phyloP scores from a whole-genome alignment of 2,329 filamentous ascomycete genomes.

The Pseudogymnoascus sp. region DNA sequence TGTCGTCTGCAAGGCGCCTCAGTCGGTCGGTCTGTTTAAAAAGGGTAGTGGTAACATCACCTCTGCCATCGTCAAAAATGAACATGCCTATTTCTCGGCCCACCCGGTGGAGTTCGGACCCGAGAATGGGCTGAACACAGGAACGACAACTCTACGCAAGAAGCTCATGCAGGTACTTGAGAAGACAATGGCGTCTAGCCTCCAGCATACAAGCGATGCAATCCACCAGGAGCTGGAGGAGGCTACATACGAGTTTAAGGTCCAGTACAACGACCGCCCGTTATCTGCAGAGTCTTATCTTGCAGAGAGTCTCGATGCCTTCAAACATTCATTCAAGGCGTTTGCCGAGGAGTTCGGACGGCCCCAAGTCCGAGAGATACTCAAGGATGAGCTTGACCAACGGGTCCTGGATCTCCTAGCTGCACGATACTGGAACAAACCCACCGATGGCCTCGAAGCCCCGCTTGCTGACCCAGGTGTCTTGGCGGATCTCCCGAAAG shows the following conservation, averaged over 20 bases:
- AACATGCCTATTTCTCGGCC: constrained; percentile 75
- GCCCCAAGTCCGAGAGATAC: constrained; percentile 76
- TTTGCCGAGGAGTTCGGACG: constrained; percentile 87
- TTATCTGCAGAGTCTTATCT: constrained; percentile 94
- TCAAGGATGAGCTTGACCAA: constrained; percentile 91
- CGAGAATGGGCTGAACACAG: constrained; percentile 65
- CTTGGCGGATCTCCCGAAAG: constrained; percentile 72
- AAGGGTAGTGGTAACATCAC: constrained; percentile 74
- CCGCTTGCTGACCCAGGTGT: constrained; percentile 61
- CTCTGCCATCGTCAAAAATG: constrained; percentile 76
- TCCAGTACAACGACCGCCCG: constrained; percentile 96
- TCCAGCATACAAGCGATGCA: constrained; percentile 82
- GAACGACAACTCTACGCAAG: constrained; percentile 79
- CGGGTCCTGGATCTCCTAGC: constrained; percentile 88
- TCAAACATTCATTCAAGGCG: constrained; percentile 96
- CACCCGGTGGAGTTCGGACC: constrained; percentile 75
- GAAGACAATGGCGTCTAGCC: constrained; percentile 89
- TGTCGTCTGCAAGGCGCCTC: constrained; percentile 71
- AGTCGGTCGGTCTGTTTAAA: constrained; percentile 65
- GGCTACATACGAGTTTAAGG: constrained; percentile 97
- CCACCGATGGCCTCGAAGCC: constrained; percentile 71
- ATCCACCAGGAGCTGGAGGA: constrained; percentile 94
- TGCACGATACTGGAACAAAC: constrained; percentile 95
- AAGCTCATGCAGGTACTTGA: constrained; percentile 97
- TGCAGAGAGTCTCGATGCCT: constrained; percentile 86